These are phyloP conservation scores for Aspergillus sp. DNA, from an alignment of 2,329 filamentous ascomycete genomes.

Conservation along the genomic window DNA sequence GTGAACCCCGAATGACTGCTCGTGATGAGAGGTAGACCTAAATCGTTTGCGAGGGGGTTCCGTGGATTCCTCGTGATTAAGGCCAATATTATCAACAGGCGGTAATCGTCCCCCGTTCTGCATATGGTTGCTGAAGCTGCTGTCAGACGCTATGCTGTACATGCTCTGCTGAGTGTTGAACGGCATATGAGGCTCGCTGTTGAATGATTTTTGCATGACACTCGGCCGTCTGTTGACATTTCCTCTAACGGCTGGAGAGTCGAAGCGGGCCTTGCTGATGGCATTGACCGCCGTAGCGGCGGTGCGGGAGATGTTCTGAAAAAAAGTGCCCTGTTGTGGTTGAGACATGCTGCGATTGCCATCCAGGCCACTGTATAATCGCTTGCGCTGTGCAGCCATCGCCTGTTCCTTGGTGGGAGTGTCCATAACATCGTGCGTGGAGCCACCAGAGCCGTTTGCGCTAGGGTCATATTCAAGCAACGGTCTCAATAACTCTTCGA, in stretches of 20 bases:
- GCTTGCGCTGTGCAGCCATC: conserved; percentile 90
- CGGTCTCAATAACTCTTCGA: conserved; percentile 43
- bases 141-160: conserved; percentile 64
- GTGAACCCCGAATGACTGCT: conserved; percentile 28
- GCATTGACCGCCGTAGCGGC: conserved; percentile 90
- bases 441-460: conserved; percentile 53
- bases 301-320: conserved; percentile 91
- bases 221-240: conserved; percentile 60
- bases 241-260: conserved; percentile 68
- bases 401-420: conserved; percentile 98
- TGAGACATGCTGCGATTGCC: conserved; percentile 54
- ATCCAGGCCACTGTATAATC: conserved; percentile 76
- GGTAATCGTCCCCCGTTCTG: conserved; percentile 43
- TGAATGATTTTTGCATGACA: conserved; percentile 62
- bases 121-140: conserved; percentile 62
- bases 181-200: conserved; percentile 58
- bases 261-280: conserved; percentile 91
- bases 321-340: conserved; percentile 73
- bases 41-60: conserved; percentile 79
- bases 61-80: conserved; percentile 49
- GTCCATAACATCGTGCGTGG: conserved; percentile 70
- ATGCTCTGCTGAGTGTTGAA: conserved; percentile 75
- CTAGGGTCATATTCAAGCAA: conserved; percentile 46
- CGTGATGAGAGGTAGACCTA: conserved; percentile 50
- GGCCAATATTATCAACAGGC: conserved; percentile 37